Conservation (phyloP, 768 basidiomycete species). For the Lactifluus pinguis region DNA sequence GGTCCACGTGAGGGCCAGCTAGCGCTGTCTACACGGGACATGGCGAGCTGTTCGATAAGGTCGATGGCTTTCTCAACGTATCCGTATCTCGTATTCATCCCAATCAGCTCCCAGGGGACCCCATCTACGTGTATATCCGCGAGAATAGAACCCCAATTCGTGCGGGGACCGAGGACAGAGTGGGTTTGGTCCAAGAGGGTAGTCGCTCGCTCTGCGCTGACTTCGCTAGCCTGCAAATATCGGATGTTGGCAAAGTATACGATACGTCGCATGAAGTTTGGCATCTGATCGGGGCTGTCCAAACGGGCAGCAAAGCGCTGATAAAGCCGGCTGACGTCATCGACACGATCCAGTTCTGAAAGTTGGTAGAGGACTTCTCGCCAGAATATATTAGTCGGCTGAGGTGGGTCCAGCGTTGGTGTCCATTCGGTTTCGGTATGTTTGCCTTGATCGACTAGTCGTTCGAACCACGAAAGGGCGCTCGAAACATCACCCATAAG, state of each 20-base stretch:
- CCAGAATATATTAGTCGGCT: slow-evolving; percentile 52
- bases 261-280: slow-evolving; percentile 29
- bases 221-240: slow-evolving; percentile 22
- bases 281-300: slow-evolving; percentile 23
- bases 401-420: slow-evolving; percentile 34
- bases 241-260: slow-evolving; percentile 37
- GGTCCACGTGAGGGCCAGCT: slow-evolving; percentile 2
- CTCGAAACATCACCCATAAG: slow-evolving; percentile 48
- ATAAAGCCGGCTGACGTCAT: slow-evolving; percentile 50
- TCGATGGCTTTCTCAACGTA: slow-evolving; percentile 22
- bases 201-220: slow-evolving; percentile 2
- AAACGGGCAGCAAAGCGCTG: slow-evolving; percentile 29
- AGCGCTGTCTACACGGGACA: slow-evolving; percentile 1
- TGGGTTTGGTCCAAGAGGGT: slow-evolving; percentile 23
- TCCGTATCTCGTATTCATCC: slow-evolving; percentile 21
- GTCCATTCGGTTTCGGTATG: slow-evolving; percentile 31
- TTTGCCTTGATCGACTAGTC: slow-evolving; percentile 41
- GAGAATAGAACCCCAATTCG: background rate
- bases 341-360: slow-evolving; percentile 37
- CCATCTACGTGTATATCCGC: slow-evolving; percentile 7
- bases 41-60: slow-evolving; percentile 19
- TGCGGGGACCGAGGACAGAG: slow-evolving; percentile 10
- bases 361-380: slow-evolving; percentile 49
- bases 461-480: slow-evolving; percentile 65
- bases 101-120: slow-evolving; percentile 17